phyloP scores from a whole-genome alignment of 2,329 filamentous ascomycete genomes.

The Penicillium verrucosum region DNA sequence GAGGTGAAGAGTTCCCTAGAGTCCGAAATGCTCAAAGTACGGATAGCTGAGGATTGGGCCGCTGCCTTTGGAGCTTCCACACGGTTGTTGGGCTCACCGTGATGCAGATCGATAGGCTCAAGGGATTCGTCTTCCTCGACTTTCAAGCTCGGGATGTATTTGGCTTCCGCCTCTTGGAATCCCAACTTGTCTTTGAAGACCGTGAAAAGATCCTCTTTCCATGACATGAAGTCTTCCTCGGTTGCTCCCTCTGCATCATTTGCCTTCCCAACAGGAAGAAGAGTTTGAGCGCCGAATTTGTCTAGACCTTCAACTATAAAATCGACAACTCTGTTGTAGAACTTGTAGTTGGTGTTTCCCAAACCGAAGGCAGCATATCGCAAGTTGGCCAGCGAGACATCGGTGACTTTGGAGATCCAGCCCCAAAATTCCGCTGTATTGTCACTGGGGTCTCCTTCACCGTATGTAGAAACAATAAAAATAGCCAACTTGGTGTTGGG shows the following conservation, averaged over 20 bases:
- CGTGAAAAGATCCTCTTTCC: slow-evolving; percentile 94
- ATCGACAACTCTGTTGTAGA: slow-evolving; percentile 94
- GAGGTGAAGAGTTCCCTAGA: slow-evolving; percentile 77
- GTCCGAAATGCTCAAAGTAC: slow-evolving; percentile 75
- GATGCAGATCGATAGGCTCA: slow-evolving; percentile 74
- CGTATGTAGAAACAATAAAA: slow-evolving; percentile 60
- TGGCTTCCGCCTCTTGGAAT: slow-evolving; percentile 80
- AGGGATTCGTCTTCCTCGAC: slow-evolving; percentile 68
- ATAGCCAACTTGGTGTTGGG: slow-evolving; percentile 73
- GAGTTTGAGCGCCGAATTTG: slow-evolving; percentile 70
- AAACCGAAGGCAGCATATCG: slow-evolving; percentile 84
- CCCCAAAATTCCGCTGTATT: slow-evolving; percentile 88
- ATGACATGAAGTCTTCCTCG: slow-evolving; percentile 92
- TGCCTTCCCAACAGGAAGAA: slow-evolving; percentile 80
- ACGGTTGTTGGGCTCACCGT: slow-evolving; percentile 78
- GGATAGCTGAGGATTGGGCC: slow-evolving; percentile 72
- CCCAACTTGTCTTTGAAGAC: slow-evolving; percentile 72
- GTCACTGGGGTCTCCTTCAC: slow-evolving; percentile 92
- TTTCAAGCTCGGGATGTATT: slow-evolving; percentile 81
- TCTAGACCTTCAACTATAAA: slow-evolving; percentile 73
- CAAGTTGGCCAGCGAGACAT: slow-evolving; percentile 66
- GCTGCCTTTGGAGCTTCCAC: slow-evolving; percentile 71
- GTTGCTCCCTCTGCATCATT: slow-evolving; percentile 88
- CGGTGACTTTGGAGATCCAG: slow-evolving; percentile 76
- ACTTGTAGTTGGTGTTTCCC: slow-evolving; percentile 91